Base-by-base conservation (phyloP, 164 flowering plant species). In the Umbilicus rupestris region DNA sequence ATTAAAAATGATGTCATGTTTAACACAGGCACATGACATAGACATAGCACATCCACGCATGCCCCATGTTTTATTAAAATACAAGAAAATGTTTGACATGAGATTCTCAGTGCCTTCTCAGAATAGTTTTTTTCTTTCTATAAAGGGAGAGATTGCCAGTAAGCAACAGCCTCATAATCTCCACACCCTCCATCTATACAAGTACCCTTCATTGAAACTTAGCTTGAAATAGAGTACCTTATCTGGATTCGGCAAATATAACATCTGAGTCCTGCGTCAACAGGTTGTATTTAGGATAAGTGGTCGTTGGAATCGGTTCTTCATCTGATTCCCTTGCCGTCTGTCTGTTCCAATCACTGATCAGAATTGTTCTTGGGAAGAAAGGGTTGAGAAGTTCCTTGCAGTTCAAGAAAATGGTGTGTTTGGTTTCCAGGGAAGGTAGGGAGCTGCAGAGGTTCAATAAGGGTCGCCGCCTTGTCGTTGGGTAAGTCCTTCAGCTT, bases 401-500 rank as follows among this genome's bases (percentile, higher is more conserved):
- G 5, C 31, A 26, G 26, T 52, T 31, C 15, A n/a, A 26, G 44
- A 74, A 73, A 28, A 81, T 83, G 86, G 79, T 70, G 49, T 73
- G 74, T 52, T 47, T 84, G 73, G 77, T 73, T 66, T 72, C 86
- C 62, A 77, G 88, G 3, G 63, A 83, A 3, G 88, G 88, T 44
- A 73, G 88, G 67, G 78, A 84, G 59, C 65, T 79, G 70, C 88
- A 84, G 74, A 73, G 85, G 39, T 84, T 82, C 75, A 75, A 77
- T 70, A 45, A 70, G 65, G 84, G 84, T 19, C 71, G 79, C 29
- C 81, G 88, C 29, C 86, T 75, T 68, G 85, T 84, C 65, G 87
- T 82, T 0, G 87, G 87, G 87, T 82, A 29, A 8, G 82, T 69
- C 8, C 39, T 24, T 30, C 28, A 11, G 16, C 47, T 46, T 17